phyloP scores from a whole-genome alignment of 495 filamentous ascomycete genomes.

The Filosporella fistucella region DNA sequence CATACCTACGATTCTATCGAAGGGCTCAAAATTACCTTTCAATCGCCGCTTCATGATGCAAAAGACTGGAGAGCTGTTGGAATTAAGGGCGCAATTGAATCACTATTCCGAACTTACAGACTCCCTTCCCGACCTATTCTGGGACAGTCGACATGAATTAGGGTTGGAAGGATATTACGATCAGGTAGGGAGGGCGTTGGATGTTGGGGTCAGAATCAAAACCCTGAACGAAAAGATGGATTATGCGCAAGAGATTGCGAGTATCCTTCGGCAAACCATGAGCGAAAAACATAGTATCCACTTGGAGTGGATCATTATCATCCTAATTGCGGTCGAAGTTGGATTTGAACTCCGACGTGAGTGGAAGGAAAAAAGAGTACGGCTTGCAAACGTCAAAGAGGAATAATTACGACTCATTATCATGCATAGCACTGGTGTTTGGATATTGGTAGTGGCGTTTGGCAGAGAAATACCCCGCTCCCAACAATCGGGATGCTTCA shows the following conservation, averaged over 20 bases:
- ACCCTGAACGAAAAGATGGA: conserved; percentile 95
- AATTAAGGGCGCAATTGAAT: conserved; percentile 87
- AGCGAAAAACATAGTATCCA: conserved; percentile 85
- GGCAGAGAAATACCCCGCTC: conserved; percentile 12
- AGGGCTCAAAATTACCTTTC: conserved; percentile 61
- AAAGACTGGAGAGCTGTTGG: conserved; percentile 91
- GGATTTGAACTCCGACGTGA: conserved; percentile 43
- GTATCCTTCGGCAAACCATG: conserved; percentile 77
- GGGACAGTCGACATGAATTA: conserved; percentile 86
- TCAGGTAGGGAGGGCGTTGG: conserved; percentile 82
- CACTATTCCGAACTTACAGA: conserved; percentile 97
- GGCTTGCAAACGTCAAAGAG: conserved; percentile 6
- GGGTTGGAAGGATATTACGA: conserved; percentile 86
- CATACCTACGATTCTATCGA: conserved; percentile 71
- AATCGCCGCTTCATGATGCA: conserved; percentile 76
- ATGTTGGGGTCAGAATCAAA: conserved; percentile 90
- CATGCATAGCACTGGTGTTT: background rate
- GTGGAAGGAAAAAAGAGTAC: conserved; percentile 34
- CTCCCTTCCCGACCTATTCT: conserved; percentile 92
- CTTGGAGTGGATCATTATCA: conserved; percentile 97
- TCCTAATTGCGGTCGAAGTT: conserved; percentile 89
- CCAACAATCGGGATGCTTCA: too few species aligned
- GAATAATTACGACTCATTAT: background rate
- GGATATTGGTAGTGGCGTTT: background rate
- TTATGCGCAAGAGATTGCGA: conserved; percentile 93